Evolutionary conservation across 1,284 basidiomycete genomes (phyloP).

Genomic region (Rhodotorula glutinis): DNA sequence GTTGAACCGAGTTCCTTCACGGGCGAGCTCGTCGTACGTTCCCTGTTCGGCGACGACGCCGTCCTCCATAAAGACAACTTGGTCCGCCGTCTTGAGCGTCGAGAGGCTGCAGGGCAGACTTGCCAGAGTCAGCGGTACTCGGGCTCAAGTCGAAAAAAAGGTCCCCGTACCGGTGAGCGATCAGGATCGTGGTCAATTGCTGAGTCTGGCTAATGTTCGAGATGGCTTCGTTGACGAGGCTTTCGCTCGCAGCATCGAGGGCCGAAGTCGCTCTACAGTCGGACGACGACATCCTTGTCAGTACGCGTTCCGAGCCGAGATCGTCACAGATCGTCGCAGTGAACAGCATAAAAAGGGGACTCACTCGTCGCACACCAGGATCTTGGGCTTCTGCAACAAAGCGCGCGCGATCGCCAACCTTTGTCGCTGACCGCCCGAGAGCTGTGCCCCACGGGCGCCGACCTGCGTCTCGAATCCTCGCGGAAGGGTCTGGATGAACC

Average conservation of each 20-base stretch:
- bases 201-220: slow-evolving; percentile 73
- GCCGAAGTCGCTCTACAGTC: slow-evolving; percentile 59
- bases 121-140: slow-evolving; percentile 43
- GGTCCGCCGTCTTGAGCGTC: slow-evolving; percentile 48
- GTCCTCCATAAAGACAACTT: slow-evolving; percentile 60
- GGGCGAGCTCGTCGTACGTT: slow-evolving; percentile 66
- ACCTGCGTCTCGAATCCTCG: slow-evolving; percentile 71
- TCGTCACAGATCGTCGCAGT: neutral
- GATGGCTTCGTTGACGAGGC: slow-evolving; percentile 81
- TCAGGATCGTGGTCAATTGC: slow-evolving; percentile 80
- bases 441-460: slow-evolving; percentile 43
- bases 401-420: slow-evolving; percentile 55
- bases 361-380: slow-evolving; percentile 54
- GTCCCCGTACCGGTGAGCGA: slow-evolving; percentile 64
- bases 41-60: slow-evolving; percentile 80
- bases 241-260: slow-evolving; percentile 81
- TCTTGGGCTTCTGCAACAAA: slow-evolving; percentile 52
- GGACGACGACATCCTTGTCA: neutral
- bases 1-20: slow-evolving; percentile 42
- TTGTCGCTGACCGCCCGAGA: slow-evolving; percentile 53
- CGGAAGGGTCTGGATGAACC: slow-evolving; percentile 85
- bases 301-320: neutral
- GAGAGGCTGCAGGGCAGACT: slow-evolving; percentile 55
- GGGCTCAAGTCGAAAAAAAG: slow-evolving; percentile 51
- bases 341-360: slow-evolving; percentile 29